Evolutionary conservation across 495 filamentous ascomycete species (phyloP).

Genomic region (Neurospora pannonica): DNA sequence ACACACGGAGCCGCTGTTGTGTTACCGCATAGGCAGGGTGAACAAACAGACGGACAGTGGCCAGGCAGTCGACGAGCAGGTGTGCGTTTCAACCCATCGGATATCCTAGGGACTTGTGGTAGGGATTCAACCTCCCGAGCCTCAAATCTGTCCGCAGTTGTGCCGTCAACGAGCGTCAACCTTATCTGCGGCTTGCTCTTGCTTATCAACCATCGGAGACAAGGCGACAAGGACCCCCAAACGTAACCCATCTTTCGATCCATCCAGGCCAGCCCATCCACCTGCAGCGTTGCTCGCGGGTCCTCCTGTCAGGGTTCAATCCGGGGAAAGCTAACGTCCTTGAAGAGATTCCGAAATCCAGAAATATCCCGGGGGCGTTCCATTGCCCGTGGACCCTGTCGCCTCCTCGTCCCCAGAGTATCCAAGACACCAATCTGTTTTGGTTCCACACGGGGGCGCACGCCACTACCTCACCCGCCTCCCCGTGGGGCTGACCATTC

Average conservation of each 20-base stretch:
- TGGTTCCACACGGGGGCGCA: neutral
- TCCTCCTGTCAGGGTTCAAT: neutral
- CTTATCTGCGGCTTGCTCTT: neutral
- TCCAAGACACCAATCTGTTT: constrained; percentile 3
- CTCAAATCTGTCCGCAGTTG: neutral
- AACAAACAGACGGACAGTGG: neutral
- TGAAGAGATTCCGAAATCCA: neutral
- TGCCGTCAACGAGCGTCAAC: constrained; percentile 1
- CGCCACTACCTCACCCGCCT: neutral
- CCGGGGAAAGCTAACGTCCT: neutral
- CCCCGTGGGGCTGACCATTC: constrained; percentile 2
- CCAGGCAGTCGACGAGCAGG: neutral
- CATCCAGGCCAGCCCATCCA: neutral
- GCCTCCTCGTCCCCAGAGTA: neutral
- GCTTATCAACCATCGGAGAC: neutral
- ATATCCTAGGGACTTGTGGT: neutral
- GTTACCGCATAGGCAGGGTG: neutral
- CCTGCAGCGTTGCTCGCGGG: neutral
- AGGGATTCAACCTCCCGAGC: neutral
- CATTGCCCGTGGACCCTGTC: constrained; percentile 12
- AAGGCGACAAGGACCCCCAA: neutral
- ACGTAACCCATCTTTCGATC: neutral
- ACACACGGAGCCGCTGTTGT: neutral
- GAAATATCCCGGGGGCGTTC: neutral
- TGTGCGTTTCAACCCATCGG: neutral